Conservation (phyloP, 768 basidiomycete genomes). For the Termitomyces sp. region DNA sequence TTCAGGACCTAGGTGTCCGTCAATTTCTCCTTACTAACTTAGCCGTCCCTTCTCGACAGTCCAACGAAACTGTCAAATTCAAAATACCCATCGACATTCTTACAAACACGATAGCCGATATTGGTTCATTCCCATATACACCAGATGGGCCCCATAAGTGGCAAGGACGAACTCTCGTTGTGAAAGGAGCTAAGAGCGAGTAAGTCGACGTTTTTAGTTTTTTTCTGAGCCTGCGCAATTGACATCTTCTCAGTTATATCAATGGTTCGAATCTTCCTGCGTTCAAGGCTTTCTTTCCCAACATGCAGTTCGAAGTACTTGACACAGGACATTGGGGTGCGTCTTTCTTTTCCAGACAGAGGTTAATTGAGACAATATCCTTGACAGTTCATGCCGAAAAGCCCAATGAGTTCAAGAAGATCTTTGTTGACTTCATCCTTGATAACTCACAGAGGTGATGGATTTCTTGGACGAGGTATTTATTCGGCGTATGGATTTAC, state of each 20-base stretch:
- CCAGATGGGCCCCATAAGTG: constrained; percentile 43
- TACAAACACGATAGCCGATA: constrained; percentile 48
- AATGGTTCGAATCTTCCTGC: constrained; percentile 60
- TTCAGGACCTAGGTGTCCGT: constrained; percentile 62
- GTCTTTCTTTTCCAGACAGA: not conserved
- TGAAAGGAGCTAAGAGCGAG: constrained; percentile 74
- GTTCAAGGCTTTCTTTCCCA: constrained; percentile 68
- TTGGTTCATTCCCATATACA: constrained; percentile 74
- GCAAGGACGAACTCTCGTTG: constrained; percentile 60
- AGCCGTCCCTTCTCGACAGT: not conserved
- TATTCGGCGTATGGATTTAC: not conserved
- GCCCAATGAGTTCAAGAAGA: constrained; percentile 53
- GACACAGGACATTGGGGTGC: constrained; percentile 83
- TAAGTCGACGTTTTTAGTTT: constrained; percentile 26
- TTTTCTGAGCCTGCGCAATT: not conserved
- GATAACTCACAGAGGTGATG: no score
- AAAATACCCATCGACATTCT: constrained; percentile 69
- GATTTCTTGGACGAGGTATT: not conserved
- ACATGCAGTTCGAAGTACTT: constrained; percentile 54
- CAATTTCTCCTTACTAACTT: constrained; percentile 84
- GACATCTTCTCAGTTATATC: constrained; percentile 51
- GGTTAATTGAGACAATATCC: not conserved
- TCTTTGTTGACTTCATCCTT: constrained; percentile 23
- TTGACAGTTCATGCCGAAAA: constrained; percentile 70
- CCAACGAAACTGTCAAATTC: constrained; percentile 44